These are phyloP conservation scores for Leishmania guyanensis DNA, from an alignment of 208 protist species.

Conservation along the genomic window DNA sequence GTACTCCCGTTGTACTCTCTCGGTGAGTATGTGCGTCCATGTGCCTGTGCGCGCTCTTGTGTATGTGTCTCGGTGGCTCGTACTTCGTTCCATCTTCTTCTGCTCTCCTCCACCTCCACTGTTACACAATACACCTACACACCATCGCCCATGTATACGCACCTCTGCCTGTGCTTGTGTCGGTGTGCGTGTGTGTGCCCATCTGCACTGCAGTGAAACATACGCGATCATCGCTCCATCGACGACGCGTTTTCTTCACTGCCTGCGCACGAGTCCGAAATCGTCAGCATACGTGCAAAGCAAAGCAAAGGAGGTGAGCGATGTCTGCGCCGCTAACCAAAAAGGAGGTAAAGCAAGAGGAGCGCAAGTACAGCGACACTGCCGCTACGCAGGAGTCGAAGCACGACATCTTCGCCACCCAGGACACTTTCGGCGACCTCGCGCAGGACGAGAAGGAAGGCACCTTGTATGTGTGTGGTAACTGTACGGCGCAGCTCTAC, in stretches of 20 bases:
- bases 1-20: background rate
- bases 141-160: background rate
- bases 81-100: background rate
- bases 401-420: conserved; percentile 14
- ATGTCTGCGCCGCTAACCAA: conserved; percentile 25
- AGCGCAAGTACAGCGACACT: conserved; percentile 15
- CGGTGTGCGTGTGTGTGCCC: background rate
- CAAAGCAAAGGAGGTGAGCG: background rate
- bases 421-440: conserved; percentile 8
- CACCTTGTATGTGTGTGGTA: conserved; percentile 81
- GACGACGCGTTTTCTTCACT: background rate
- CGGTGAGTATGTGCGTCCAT: background rate
- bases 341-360: conserved; percentile 35
- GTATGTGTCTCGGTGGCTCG: background rate
- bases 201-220: background rate
- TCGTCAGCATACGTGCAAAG: background rate
- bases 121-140: background rate
- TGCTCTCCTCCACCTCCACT: conserved; percentile 3
- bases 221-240: too few species aligned
- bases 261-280: background rate
- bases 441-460: conserved; percentile 33
- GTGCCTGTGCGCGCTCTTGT: conserved; percentile 6
- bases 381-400: conserved; percentile 41
- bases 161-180: too few species aligned
- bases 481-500: conserved; percentile 73